A percentile compares a stretch with the other conserved stretches of the same genome.
These are phyloP conservation scores for Fusarium marasasianum DNA, from an alignment of 2,329 filamentous ascomycete genomes.

Conservation along the genomic window DNA sequence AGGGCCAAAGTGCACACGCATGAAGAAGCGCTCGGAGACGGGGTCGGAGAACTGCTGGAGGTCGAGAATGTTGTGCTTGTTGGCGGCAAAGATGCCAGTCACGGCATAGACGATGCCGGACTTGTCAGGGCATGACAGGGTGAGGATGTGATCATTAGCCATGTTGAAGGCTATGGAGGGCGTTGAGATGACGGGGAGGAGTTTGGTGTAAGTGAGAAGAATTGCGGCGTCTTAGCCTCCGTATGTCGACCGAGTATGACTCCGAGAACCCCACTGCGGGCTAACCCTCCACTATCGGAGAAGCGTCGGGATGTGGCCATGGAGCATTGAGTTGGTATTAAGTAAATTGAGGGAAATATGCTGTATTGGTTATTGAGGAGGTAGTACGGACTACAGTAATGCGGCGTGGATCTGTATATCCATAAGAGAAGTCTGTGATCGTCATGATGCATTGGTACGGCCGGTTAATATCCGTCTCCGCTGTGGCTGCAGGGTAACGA, in stretches of 20 bases:
- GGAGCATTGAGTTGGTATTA: neutral
- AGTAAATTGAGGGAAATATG: neutral
- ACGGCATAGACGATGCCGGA: constrained; percentile 87
- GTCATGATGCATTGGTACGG: neutral
- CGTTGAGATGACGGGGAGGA: neutral
- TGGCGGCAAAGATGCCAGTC: constrained; percentile 77
- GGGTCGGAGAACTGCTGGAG: constrained; percentile 86
- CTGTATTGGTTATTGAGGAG: neutral
- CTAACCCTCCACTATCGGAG: constrained; percentile 39
- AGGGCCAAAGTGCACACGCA: constrained; percentile 85
- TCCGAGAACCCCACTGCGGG: constrained; percentile 42
- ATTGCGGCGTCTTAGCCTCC: constrained; percentile 5
- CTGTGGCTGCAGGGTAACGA: constrained; percentile 11
- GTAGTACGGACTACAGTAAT: neutral
- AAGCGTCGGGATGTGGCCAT: constrained; percentile 6
- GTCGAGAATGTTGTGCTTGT: constrained; percentile 83
- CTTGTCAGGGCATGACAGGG: constrained; percentile 84
- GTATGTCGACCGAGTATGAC: constrained; percentile 26
- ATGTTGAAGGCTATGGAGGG: constrained; percentile 43
- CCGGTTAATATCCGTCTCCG: constrained; percentile 21
- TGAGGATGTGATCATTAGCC: constrained; percentile 74
- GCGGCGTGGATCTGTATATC: neutral
- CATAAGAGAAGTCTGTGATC: neutral
- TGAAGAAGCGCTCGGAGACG: constrained; percentile 80
- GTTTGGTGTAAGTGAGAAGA: constrained; percentile 4